A percentile compares a stretch with the other conserved stretches of the same genome.
Evolutionary conservation across 345 rosid genomes (phyloP).

Genomic region (Dovyalis caffra): DNA sequence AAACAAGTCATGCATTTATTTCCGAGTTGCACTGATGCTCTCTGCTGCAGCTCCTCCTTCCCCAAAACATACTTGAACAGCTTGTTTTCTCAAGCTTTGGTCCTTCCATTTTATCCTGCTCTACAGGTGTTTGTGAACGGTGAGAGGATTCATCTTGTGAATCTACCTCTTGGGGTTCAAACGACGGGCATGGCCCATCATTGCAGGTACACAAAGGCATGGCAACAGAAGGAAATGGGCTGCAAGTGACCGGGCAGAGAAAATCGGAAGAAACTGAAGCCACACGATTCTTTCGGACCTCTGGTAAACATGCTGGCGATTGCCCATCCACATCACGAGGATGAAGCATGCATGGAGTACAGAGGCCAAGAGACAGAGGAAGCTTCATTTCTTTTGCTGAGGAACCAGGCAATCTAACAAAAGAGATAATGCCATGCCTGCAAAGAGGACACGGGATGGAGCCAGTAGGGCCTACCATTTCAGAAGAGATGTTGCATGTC

Average conservation of each 20-base stretch:
- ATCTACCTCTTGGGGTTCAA: slow-evolving; percentile 61
- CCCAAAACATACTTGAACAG: slow-evolving; percentile 97
- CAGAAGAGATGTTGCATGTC: slow-evolving; percentile 66
- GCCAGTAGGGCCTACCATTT: slow-evolving; percentile 65
- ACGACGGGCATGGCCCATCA: slow-evolving; percentile 79
- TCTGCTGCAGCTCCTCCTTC: slow-evolving; percentile 97
- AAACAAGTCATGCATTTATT: slow-evolving; percentile 63
- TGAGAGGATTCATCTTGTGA: slow-evolving; percentile 47
- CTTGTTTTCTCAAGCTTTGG: slow-evolving; percentile 74
- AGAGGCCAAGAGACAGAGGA: slow-evolving; percentile 72
- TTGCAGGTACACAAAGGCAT: slow-evolving; percentile 85
- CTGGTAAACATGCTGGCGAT: slow-evolving; percentile 60
- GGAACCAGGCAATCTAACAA: slow-evolving; percentile 66
- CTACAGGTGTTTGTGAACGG: slow-evolving; percentile 41
- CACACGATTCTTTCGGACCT: slow-evolving; percentile 61
- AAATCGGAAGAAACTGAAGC: slow-evolving; percentile 80
- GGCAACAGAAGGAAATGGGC: slow-evolving; percentile 89
- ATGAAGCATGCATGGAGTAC: slow-evolving; percentile 92
- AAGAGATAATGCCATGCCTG: slow-evolving; percentile 79
- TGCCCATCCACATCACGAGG: slow-evolving; percentile 49
- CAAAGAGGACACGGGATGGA: slow-evolving; percentile 97
- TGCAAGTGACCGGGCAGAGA: slow-evolving; percentile 88
- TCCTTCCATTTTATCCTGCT: slow-evolving; percentile 73
- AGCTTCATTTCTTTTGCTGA: slow-evolving; percentile 58
- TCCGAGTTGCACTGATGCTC: slow-evolving; percentile 98